A percentile compares a stretch with the other conserved stretches of the same genome.
Evolutionary conservation across 495 filamentous ascomycete species (phyloP).

Genomic region (Gamarada debralockiae): DNA sequence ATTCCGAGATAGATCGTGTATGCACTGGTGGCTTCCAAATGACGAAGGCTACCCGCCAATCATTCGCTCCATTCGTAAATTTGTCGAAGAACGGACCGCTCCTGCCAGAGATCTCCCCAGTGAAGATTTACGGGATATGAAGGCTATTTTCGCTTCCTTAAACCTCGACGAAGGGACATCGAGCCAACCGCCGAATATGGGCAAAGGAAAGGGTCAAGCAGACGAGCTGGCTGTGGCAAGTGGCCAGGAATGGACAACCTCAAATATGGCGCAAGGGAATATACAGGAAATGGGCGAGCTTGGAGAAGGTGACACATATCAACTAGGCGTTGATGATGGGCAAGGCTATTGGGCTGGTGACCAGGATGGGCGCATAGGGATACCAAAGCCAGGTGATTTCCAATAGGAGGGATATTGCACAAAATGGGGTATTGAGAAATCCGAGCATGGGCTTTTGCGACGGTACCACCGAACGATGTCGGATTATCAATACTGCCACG

Average conservation of each 20-base stretch:
- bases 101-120: slow-evolving; percentile 57
- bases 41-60: slow-evolving; percentile 69
- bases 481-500: too few species aligned
- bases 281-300: not conserved
- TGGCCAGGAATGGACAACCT: not conserved
- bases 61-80: slow-evolving; percentile 68
- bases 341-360: slow-evolving; percentile 3
- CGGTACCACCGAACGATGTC: too few species aligned
- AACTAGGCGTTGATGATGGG: slow-evolving; percentile 3
- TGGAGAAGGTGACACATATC: not conserved
- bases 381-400: too few species aligned
- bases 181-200: not conserved
- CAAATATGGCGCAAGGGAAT: not conserved
- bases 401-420: too few species aligned
- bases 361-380: not conserved
- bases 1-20: slow-evolving; percentile 63
- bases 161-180: slow-evolving; percentile 22
- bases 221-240: not conserved
- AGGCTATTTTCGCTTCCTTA: slow-evolving; percentile 53
- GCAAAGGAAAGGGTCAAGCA: not conserved
- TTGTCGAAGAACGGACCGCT: slow-evolving; percentile 68
- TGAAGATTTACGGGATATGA: slow-evolving; percentile 72
- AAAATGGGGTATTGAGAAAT: too few species aligned
- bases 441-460: too few species aligned
- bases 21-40: slow-evolving; percentile 84